Conservation (phyloP, 2,329 filamentous ascomycete species). For the Cercospora sp. region DNA sequence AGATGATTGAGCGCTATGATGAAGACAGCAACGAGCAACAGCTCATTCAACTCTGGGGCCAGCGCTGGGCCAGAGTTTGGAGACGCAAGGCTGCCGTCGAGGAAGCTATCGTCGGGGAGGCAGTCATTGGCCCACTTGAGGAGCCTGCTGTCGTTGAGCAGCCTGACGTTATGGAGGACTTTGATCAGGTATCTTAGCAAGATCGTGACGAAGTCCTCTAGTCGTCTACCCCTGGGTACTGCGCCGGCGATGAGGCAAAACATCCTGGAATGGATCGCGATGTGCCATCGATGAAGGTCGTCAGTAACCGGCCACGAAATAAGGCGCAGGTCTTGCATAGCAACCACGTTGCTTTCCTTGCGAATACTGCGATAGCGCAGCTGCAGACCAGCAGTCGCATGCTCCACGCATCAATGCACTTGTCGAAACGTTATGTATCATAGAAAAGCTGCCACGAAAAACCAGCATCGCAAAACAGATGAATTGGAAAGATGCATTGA, state of each 20-base stretch:
- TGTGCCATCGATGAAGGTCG: background rate
- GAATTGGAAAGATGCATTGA: background rate
- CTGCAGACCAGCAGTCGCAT: background rate
- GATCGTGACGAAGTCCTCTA: constrained; percentile 5
- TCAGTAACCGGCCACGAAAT: background rate
- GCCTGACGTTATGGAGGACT: constrained; percentile 33
- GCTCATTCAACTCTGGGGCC: constrained; percentile 75
- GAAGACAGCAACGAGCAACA: constrained; percentile 59
- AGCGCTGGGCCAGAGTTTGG: constrained; percentile 84
- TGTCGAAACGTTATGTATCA: background rate
- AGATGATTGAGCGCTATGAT: constrained; percentile 68
- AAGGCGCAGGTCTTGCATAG: background rate
- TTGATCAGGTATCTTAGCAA: constrained; percentile 33
- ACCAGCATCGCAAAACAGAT: background rate
- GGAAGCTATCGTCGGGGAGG: constrained; percentile 66
- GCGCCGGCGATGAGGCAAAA: background rate
- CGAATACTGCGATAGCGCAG: background rate
- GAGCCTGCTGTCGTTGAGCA: constrained; percentile 31
- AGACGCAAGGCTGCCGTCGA: constrained; percentile 79
- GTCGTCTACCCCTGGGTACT: background rate
- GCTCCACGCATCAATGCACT: background rate
- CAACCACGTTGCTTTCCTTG: background rate
- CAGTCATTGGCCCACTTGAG: constrained; percentile 51
- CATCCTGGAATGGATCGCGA: background rate
- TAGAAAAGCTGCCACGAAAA: background rate